Evolutionary conservation across 352 stramenopile genomes (phyloP).

Genomic region (Nothophytophthora sp.): DNA sequence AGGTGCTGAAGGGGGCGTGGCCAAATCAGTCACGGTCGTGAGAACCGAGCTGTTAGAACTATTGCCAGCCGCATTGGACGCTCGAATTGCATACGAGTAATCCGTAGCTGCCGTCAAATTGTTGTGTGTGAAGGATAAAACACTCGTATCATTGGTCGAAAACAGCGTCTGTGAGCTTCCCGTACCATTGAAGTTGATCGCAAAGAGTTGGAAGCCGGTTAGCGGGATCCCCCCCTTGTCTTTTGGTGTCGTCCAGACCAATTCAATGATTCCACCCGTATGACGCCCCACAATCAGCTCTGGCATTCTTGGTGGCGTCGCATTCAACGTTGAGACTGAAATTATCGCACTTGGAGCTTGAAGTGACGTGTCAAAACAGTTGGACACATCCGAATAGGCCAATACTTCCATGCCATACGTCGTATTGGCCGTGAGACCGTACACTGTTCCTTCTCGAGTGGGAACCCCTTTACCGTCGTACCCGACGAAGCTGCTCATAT

Average conservation of each 20-base stretch:
- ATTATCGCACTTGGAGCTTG: slow-evolving; percentile 22
- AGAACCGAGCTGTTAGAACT: slow-evolving; percentile 39
- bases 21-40: slow-evolving; percentile 30
- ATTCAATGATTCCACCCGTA: slow-evolving; percentile 41
- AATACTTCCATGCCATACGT: slow-evolving; percentile 38
- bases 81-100: slow-evolving; percentile 50
- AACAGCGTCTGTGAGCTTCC: slow-evolving; percentile 23
- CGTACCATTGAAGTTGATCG: slow-evolving; percentile 7
- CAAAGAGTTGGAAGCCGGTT: slow-evolving; percentile 29
- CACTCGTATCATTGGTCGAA: slow-evolving; percentile 11
- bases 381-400: slow-evolving; percentile 35
- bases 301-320: slow-evolving; percentile 26
- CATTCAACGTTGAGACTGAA: slow-evolving; percentile 6
- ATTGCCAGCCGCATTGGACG: slow-evolving; percentile 34
- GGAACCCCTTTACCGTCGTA: slow-evolving; percentile 46
- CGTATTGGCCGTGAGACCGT: slow-evolving; percentile 25
- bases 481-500: no score
- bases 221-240: slow-evolving; percentile 36
- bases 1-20: slow-evolving; percentile 50
- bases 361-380: slow-evolving; percentile 31
- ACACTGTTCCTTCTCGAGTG: slow-evolving; percentile 20
- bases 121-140: slow-evolving; percentile 40
- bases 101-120: slow-evolving; percentile 47
- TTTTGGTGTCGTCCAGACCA: slow-evolving; percentile 29
- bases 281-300: slow-evolving; percentile 20